Evolutionary conservation across 805 yeast genomes (phyloP).

Genomic region (Ogataea saltuana): DNA sequence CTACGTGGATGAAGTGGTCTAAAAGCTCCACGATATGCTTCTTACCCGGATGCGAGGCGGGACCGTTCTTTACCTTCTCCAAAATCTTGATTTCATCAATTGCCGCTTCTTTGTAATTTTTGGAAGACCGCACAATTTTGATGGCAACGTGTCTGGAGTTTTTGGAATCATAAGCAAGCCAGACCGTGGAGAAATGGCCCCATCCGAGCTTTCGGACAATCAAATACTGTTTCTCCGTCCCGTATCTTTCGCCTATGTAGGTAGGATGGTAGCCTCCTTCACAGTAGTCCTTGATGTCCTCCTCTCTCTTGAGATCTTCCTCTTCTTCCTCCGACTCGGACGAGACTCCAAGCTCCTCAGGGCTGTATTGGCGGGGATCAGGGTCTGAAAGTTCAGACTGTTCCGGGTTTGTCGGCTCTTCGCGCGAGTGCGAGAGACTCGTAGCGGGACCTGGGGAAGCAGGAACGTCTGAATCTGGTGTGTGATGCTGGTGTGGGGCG

Average conservation of each 20-base stretch:
- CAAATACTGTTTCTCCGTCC: slow-evolving; percentile 44
- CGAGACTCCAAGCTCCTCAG: slow-evolving; percentile 31
- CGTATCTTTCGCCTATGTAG: slow-evolving; percentile 53
- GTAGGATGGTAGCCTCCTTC: slow-evolving; percentile 70
- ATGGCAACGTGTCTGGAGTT: slow-evolving; percentile 54
- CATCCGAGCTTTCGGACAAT: slow-evolving; percentile 62
- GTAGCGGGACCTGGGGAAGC: not conserved
- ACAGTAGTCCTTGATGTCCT: slow-evolving; percentile 52
- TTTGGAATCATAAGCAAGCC: slow-evolving; percentile 52
- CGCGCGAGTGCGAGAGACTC: not conserved
- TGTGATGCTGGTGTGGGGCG: not conserved
- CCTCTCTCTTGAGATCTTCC: slow-evolving; percentile 43
- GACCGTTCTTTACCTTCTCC: slow-evolving; percentile 34
- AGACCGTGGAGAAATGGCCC: slow-evolving; percentile 76
- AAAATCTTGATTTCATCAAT: slow-evolving; percentile 59
- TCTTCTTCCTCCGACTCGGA: slow-evolving; percentile 28
- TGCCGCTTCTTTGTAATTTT: slow-evolving; percentile 61
- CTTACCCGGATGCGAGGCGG: slow-evolving; percentile 49
- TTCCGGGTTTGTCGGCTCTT: no score
- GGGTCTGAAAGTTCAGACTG: no score
- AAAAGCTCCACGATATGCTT: slow-evolving; percentile 51
- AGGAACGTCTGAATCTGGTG: not conserved
- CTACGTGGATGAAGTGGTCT: slow-evolving; percentile 56
- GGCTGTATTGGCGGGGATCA: slow-evolving; percentile 18
- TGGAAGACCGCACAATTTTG: slow-evolving; percentile 58